Base-by-base conservation (phyloP, 2,329 filamentous ascomycete genomes). In the Pseudovirgaria hyperparasitica region DNA sequence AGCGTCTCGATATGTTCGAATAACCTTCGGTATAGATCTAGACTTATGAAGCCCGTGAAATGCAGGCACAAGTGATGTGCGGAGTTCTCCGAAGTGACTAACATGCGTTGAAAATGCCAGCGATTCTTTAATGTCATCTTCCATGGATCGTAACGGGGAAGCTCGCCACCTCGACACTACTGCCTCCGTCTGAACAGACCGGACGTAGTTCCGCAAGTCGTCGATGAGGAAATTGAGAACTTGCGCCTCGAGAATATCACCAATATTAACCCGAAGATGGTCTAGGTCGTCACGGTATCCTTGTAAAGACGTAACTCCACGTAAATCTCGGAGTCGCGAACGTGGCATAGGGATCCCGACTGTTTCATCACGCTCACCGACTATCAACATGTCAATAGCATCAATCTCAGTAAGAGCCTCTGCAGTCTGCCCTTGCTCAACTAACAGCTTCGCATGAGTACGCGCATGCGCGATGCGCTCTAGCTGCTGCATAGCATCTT, bases 101-200 rank as follows among this genome's bases (percentile, higher is more conserved):
- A 94, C 65, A 54, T 94, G 98, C 3, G 78, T 68, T 2, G 87
- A 86, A 28, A 81, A 74, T 4, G 65, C 63, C 0, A 79, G 80
- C 12, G 77, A 66, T 25, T 75, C 71, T 34, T 78, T 67, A 27
- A 65, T 63, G 39, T 80, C 74, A 4, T 63, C 65, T 18, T 80
- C 79, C 27, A 81, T 74, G 22, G 72, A 64, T 34, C 84, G 71
- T 43, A 77, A 71, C 13, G 80, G 81, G 11, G 84, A 72, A 39
- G 70, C 75, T 29, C 78, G 81, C 82, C 87, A 94, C 38, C 90
- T 71, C 41, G 82, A 74, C 9, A 98, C 57, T 2, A 92, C 87
- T 25, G 82, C 76, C 18, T 72, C 59, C 1, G 60, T 58, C 1
- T 82, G 73, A 3, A 90, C 76, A 3, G 66, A 71, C 28, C 80